Conservation (phyloP, 257 asterid species). For the Plectranthus barbatus region DNA sequence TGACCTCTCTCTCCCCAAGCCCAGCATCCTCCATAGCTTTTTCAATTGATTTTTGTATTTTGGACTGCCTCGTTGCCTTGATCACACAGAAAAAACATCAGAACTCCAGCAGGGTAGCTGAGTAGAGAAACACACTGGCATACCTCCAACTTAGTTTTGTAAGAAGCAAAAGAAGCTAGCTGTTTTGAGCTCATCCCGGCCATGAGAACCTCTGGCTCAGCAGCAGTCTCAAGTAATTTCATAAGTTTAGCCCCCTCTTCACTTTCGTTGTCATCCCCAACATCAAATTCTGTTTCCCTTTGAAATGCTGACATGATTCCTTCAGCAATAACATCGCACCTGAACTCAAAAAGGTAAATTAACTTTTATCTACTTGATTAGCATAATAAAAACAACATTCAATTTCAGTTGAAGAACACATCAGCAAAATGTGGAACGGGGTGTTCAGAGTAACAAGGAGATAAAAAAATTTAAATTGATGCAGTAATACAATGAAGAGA, state of each 20-base stretch:
- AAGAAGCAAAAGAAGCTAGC: constrained; percentile 64
- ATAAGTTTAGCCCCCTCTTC: constrained; percentile 93
- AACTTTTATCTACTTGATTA: background rate
- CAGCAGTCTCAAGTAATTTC: constrained; percentile 90
- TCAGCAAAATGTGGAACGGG: background rate
- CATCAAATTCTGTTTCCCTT: constrained; percentile 38
- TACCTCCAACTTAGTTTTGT: constrained; percentile 84
- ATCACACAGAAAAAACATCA: constrained; percentile 16
- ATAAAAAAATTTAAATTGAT: background rate
- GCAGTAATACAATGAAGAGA: background rate
- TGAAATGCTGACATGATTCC: constrained; percentile 66
- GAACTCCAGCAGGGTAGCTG: background rate
- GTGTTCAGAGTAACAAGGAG: background rate
- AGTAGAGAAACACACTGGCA: constrained; percentile 11
- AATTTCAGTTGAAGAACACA: background rate
- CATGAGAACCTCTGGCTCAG: constrained; percentile 95
- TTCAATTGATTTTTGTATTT: constrained; percentile 58
- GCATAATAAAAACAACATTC: background rate
- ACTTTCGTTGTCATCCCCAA: constrained; percentile 44
- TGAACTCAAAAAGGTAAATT: constrained; percentile 16
- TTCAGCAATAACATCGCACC: constrained; percentile 71
- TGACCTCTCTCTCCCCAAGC: constrained; percentile 61
- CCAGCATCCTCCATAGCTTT: constrained; percentile 84
- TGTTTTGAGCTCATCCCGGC: constrained; percentile 94
- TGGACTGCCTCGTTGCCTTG: constrained; percentile 57